Evolutionary conservation across 805 yeast species (phyloP).

Genomic region (Lipomyces spencermartinsiae): DNA sequence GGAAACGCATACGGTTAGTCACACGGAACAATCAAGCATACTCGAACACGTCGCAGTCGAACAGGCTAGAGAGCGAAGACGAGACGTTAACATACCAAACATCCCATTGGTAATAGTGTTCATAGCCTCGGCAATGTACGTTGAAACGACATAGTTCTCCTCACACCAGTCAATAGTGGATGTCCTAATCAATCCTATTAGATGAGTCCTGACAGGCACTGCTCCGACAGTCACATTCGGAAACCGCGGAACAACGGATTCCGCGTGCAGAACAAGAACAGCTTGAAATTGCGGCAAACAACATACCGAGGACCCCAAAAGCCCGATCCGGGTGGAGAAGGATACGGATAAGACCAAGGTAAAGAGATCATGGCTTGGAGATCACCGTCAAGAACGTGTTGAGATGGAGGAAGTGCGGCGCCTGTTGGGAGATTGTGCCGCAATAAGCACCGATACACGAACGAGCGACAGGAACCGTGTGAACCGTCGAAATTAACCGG

Average conservation of each 20-base stretch:
- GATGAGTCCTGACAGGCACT: not conserved
- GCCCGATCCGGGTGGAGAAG: conserved; percentile 61
- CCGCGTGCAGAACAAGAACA: not conserved
- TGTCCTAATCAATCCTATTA: conserved; percentile 50
- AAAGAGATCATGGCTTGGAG: conserved; percentile 14
- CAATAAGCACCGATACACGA: not conserved
- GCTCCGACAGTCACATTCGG: not conserved
- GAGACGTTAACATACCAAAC: conserved; percentile 47
- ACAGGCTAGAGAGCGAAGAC: not conserved
- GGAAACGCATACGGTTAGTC: conserved; percentile 1
- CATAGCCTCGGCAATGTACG: conserved; percentile 86
- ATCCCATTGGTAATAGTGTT: conserved; percentile 80
- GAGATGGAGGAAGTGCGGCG: conserved; percentile 7
- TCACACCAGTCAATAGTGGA: conserved; percentile 99
- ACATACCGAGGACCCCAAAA: conserved; percentile 65
- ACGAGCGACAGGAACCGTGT: not conserved
- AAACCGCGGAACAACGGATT: not conserved
- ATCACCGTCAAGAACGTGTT: not conserved
- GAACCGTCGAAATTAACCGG: not conserved
- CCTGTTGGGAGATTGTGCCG: conserved; percentile 2
- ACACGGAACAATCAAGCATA: not conserved
- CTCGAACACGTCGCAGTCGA: not conserved
- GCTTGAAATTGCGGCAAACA: not conserved
- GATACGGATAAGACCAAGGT: conserved; percentile 52
- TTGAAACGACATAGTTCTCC: conserved; percentile 88